Conservation (phyloP, 2,329 filamentous ascomycete genomes). For the Polychaeton citri region DNA sequence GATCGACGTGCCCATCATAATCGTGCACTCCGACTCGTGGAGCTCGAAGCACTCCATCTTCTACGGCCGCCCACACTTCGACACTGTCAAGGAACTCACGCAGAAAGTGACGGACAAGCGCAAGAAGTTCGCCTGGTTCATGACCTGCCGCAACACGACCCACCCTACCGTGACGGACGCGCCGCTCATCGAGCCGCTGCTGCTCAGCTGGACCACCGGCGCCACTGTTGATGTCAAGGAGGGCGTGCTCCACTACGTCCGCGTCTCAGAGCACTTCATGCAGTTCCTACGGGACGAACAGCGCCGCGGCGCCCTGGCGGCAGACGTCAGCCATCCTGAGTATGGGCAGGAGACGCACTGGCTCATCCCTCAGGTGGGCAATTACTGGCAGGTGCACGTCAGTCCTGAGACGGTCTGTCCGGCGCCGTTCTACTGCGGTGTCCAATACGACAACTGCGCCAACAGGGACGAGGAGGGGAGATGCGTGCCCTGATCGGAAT, state of each 20-base stretch:
- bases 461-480: constrained; percentile 8
- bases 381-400: constrained; percentile 32
- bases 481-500: not conserved
- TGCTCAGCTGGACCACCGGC: constrained; percentile 49
- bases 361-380: constrained; percentile 13
- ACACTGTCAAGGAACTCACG: constrained; percentile 46
- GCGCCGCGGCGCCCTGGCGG: constrained; percentile 35
- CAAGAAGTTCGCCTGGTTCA: constrained; percentile 30
- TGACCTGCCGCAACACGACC: constrained; percentile 27
- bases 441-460: constrained; percentile 9
- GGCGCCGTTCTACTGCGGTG: constrained; percentile 7
- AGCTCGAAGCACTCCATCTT: constrained; percentile 44
- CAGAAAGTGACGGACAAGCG: constrained; percentile 29
- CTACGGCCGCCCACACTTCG: constrained; percentile 51
- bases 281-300: constrained; percentile 31
- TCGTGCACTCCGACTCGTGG: constrained; percentile 55
- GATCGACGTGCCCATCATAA: constrained; percentile 43
- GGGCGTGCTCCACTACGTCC: constrained; percentile 47
- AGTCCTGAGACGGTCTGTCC: constrained; percentile 18
- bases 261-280: constrained; percentile 45
- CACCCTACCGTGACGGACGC: constrained; percentile 56
- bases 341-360: constrained; percentile 15
- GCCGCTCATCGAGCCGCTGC: constrained; percentile 47
- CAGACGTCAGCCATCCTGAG: constrained; percentile 32
- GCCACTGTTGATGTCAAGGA: constrained; percentile 44